phyloP scores from a whole-genome alignment of 176 grass and related monocot genomes.

The Lolium multiflorum region DNA sequence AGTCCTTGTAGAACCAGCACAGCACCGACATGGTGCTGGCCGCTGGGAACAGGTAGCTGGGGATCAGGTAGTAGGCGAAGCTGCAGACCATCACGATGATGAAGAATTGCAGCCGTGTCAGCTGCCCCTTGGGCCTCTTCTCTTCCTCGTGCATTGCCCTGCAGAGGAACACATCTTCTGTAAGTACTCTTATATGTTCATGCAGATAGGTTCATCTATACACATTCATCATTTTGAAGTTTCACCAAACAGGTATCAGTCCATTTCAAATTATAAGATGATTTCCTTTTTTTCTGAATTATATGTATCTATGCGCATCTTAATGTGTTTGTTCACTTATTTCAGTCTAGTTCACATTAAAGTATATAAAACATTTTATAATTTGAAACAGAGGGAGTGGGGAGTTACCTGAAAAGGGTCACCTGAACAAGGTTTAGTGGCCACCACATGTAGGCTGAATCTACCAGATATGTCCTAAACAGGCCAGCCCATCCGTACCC shows the following conservation, averaged over 20 bases:
- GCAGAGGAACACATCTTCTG: background rate
- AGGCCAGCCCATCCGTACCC: conserved; percentile 95
- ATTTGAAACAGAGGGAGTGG: too few species aligned
- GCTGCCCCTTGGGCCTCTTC: conserved; percentile 51
- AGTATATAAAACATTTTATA: too few species aligned
- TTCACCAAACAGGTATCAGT: too few species aligned
- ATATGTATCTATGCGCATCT: too few species aligned
- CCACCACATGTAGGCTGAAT: conserved; percentile 98
- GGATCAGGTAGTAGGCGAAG: conserved; percentile 86
- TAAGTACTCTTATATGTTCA: background rate
- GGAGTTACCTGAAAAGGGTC: conserved; percentile 67
- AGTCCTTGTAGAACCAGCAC: conserved; percentile 78
- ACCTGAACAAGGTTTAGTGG: conserved; percentile 95
- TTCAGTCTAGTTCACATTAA: too few species aligned
- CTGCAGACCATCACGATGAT: conserved; percentile 72
- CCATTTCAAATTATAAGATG: too few species aligned
- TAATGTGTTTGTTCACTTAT: too few species aligned
- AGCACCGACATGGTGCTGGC: conserved; percentile 85
- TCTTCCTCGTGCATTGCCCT: conserved; percentile 86
- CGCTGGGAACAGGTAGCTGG: conserved; percentile 90
- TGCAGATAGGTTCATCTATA: background rate
- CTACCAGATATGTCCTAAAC: conserved; percentile 94
- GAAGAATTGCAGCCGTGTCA: conserved; percentile 93
- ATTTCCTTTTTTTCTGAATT: too few species aligned
- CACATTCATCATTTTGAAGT: background rate